phyloP scores from a whole-genome alignment of 371 early-diverging fungal genomes.

The Actinomucor elegans region DNA sequence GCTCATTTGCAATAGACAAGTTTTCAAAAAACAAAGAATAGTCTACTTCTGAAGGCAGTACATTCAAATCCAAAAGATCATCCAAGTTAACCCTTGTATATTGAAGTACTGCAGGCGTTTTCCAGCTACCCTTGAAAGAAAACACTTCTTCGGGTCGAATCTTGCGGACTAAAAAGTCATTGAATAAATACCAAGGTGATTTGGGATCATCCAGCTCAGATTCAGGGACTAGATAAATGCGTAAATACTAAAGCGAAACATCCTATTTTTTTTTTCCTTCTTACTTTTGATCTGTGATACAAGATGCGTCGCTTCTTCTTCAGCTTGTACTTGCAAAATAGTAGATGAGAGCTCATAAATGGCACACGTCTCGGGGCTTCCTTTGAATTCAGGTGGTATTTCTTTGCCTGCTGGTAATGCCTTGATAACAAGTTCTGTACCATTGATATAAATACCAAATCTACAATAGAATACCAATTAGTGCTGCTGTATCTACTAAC shows the following conservation, averaged over 20 bases:
- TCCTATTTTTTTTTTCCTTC: too few species aligned
- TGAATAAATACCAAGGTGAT: slow-evolving; percentile 85
- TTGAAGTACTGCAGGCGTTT: slow-evolving; percentile 74
- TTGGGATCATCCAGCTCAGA: slow-evolving; percentile 37
- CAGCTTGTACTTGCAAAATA: slow-evolving; percentile 64
- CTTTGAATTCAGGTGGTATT: slow-evolving; percentile 44
- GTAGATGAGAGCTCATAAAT: slow-evolving; percentile 64
- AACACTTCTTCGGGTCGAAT: slow-evolving; percentile 70
- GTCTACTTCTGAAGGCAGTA: slow-evolving; percentile 40
- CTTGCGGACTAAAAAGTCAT: slow-evolving; percentile 89
- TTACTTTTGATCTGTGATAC: slow-evolving; percentile 74
- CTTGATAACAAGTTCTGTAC: slow-evolving; percentile 41
- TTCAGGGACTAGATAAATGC: slow-evolving; percentile 26
- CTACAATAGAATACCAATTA: slow-evolving; percentile 20
- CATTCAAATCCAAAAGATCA: slow-evolving; percentile 35
- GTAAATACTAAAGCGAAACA: neutral
- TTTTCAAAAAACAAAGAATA: slow-evolving; percentile 48
- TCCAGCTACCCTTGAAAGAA: slow-evolving; percentile 75
- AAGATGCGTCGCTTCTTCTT: slow-evolving; percentile 70
- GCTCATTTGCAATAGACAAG: slow-evolving; percentile 45
- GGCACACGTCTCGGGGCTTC: slow-evolving; percentile 41
- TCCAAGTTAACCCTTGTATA: slow-evolving; percentile 62
- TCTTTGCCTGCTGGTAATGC: slow-evolving; percentile 43
- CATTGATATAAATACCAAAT: slow-evolving; percentile 54
- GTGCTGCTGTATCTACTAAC: neutral